Evolutionary conservation across 495 filamentous ascomycete species (phyloP).

Genomic region (Penicillium tannophilum): DNA sequence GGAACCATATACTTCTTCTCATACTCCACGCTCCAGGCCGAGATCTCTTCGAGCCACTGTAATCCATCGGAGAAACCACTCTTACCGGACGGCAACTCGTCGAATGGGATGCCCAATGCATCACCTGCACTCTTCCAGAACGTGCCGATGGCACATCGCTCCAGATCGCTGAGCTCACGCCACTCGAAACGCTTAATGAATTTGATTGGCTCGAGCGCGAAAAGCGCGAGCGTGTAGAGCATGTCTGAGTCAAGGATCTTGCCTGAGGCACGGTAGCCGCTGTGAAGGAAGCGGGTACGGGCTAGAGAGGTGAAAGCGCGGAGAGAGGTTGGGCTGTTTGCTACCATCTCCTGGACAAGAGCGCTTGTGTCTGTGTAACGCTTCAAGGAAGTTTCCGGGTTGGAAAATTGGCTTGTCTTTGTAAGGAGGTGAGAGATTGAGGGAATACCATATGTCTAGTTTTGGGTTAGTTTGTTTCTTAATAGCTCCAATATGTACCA

Average conservation of each 20-base stretch:
- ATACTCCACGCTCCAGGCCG: conserved; percentile 59
- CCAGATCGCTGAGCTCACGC: conserved; percentile 61
- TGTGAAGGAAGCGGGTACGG: conserved; percentile 69
- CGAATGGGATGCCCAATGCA: conserved; percentile 59
- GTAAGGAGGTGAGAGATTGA: conserved; percentile 60
- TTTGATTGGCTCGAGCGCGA: conserved; percentile 58
- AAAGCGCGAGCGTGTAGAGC: conserved; percentile 67
- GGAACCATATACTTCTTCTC: conserved; percentile 62
- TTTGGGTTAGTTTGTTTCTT: not conserved
- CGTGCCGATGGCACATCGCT: conserved; percentile 64
- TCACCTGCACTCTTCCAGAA: conserved; percentile 70
- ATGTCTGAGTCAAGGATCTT: conserved; percentile 66
- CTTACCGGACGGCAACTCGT: conserved; percentile 37
- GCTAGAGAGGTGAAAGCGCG: conserved; percentile 55
- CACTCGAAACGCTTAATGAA: conserved; percentile 66
- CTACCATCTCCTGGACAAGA: conserved; percentile 59
- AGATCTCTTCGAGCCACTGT: conserved; percentile 66
- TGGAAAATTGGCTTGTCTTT: conserved; percentile 60
- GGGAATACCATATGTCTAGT: conserved; percentile 66
- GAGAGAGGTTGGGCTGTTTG: conserved; percentile 47
- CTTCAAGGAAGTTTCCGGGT: conserved; percentile 53
- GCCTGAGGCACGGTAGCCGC: conserved; percentile 57
- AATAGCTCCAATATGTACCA: not conserved
- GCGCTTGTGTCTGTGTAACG: conserved; percentile 65
- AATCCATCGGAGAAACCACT: conserved; percentile 60